A percentile compares a stretch with the other conserved stretches of the same genome.
These are phyloP conservation scores for Wallacemonas collosoma DNA, from an alignment of 208 protist genomes.

Conservation along the genomic window DNA sequence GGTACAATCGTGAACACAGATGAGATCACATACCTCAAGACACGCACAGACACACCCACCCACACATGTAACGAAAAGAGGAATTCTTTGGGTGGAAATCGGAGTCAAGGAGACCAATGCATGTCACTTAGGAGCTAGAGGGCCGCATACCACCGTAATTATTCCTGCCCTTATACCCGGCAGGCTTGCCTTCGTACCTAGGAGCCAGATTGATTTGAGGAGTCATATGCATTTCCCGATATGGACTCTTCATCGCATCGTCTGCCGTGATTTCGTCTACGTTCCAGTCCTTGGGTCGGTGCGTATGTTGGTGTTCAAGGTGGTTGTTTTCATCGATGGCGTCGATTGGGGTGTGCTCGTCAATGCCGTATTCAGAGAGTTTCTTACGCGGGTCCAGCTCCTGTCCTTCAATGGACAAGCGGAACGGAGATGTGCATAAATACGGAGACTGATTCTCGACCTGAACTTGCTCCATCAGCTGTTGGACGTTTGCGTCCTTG, in stretches of 20 bases:
- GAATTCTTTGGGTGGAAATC: not conserved
- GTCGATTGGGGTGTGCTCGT: conserved; percentile 71
- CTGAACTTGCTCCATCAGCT: conserved; percentile 69
- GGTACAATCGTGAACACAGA: no score
- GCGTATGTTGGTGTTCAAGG: conserved; percentile 50
- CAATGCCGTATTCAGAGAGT: conserved; percentile 57
- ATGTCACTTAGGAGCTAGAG: conserved; percentile 1
- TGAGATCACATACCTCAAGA: not conserved
- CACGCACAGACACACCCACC: not conserved
- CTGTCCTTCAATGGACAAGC: conserved; percentile 67
- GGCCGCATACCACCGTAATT: conserved; percentile 88
- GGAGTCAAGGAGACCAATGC: no score
- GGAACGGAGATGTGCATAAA: conserved; percentile 64
- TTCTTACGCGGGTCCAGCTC: conserved; percentile 60
- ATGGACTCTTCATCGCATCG: conserved; percentile 53
- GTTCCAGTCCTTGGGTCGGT: conserved; percentile 80
- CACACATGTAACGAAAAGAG: not conserved
- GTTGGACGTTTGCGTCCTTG: conserved; percentile 59
- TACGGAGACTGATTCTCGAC: conserved; percentile 89
- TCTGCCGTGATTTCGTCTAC: conserved; percentile 80
- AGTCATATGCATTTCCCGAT: conserved; percentile 89
- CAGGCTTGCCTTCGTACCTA: conserved; percentile 79
- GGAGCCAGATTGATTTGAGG: conserved; percentile 69
- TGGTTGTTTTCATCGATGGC: conserved; percentile 79
- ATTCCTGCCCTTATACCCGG: conserved; percentile 71